Percentiles rank a stretch among this genome's conserved stretches.
These are phyloP conservation scores for Cercospora sesami DNA, from an alignment of 2,329 filamentous ascomycete species.

Conservation along the genomic window DNA sequence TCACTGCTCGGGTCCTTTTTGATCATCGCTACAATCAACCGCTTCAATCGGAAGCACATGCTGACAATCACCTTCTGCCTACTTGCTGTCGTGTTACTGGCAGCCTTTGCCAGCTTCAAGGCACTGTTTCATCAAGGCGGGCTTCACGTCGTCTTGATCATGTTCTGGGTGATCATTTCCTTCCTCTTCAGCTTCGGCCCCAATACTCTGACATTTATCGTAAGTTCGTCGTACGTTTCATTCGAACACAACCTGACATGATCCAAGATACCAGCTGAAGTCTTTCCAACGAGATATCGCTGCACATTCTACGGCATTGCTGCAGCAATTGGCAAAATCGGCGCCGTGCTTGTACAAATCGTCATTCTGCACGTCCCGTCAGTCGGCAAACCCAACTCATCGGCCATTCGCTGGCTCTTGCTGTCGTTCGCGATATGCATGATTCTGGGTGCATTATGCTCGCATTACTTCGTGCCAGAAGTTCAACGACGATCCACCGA, in stretches of 20 bases:
- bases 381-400: slow-evolving; percentile 17
- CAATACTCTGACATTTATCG: slow-evolving; percentile 29
- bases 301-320: slow-evolving; percentile 56
- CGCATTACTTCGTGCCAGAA: slow-evolving; percentile 23
- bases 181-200: slow-evolving; percentile 52
- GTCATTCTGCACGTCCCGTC: slow-evolving; percentile 33
- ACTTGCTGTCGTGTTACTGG: slow-evolving; percentile 47
- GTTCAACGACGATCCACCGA: slow-evolving; percentile 17
- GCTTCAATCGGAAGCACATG: slow-evolving; percentile 45
- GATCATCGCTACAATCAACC: slow-evolving; percentile 44
- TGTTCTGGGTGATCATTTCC: slow-evolving; percentile 49
- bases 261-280: slow-evolving; percentile 53
- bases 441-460: slow-evolving; percentile 19
- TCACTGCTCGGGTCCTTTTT: slow-evolving; percentile 46
- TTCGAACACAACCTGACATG: slow-evolving; percentile 38
- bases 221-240: background rate
- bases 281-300: slow-evolving; percentile 58
- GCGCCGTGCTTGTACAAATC: slow-evolving; percentile 49
- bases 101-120: slow-evolving; percentile 46
- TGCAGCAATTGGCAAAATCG: slow-evolving; percentile 56
- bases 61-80: slow-evolving; percentile 49
- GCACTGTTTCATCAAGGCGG: slow-evolving; percentile 39
- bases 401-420: slow-evolving; percentile 18
- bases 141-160: slow-evolving; percentile 39
- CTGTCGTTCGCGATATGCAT: slow-evolving; percentile 25